Conservation (phyloP, 331 rosid species). For the Malus hybrid region DNA sequence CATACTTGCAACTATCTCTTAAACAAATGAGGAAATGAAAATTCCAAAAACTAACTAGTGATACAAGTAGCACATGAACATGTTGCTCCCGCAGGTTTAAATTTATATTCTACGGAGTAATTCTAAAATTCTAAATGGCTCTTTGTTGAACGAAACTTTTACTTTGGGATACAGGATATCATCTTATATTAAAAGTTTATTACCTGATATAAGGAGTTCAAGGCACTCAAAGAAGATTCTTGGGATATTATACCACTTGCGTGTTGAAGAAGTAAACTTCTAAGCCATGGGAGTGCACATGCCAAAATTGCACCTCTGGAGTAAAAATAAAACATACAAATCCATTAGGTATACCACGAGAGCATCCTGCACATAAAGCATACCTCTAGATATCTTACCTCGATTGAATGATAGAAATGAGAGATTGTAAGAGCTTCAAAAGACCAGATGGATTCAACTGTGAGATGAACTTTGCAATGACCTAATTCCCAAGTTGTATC, state of each 20-base stretch:
- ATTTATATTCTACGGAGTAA: not conserved
- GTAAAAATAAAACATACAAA: no score
- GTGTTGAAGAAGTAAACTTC: no score
- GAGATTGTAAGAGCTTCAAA: constrained; percentile 59
- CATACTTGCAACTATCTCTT: not conserved
- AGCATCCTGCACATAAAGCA: not conserved
- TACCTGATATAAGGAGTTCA: no score
- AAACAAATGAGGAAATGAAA: not conserved
- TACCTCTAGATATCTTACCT: constrained; percentile 37
- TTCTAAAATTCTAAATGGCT: not conserved
- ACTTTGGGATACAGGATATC: not conserved
- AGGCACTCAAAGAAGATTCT: no score
- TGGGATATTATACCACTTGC: no score
- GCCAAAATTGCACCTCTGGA: no score
- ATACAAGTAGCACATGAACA: not conserved
- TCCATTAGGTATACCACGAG: no score
- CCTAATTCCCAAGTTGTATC: constrained; percentile 34
- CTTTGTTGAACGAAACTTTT: not conserved
- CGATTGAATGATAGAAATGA: constrained; percentile 54
- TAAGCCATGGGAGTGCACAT: no score
- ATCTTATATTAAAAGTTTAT: no score
- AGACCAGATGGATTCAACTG: constrained; percentile 51
- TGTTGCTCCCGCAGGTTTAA: not conserved
- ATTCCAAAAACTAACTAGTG: not conserved
- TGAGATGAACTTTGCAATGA: constrained; percentile 61